Evolutionary conservation across 257 asterid species (phyloP).

Genomic region (Penstemon eatonii): DNA sequence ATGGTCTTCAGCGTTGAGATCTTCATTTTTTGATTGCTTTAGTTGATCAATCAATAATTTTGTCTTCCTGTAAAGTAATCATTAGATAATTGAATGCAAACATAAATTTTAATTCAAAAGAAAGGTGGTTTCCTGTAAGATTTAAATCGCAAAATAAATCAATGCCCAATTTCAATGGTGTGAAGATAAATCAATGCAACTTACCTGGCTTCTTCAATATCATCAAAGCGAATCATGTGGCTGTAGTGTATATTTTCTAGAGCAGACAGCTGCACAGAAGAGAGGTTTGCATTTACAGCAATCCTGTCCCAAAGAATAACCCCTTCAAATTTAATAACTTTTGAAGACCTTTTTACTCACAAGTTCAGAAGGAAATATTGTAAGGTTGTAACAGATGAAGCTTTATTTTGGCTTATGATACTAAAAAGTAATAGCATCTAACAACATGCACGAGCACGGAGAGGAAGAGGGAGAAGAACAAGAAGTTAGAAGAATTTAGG

Average conservation of each 20-base stretch:
- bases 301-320: constrained; percentile 51
- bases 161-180: not conserved
- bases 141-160: constrained; percentile 8
- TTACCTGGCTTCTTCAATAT: constrained; percentile 82
- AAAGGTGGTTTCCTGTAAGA: constrained; percentile 14
- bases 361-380: not conserved
- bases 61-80: constrained; percentile 57
- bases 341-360: not conserved
- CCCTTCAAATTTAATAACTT: constrained; percentile 28
- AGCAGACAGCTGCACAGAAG: constrained; percentile 72
- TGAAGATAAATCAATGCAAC: constrained; percentile 20
- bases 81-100: constrained; percentile 23
- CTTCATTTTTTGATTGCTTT: constrained; percentile 45
- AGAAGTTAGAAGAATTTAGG: not conserved
- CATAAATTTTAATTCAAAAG: not conserved
- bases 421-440: constrained; percentile 15
- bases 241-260: constrained; percentile 92
- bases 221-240: constrained; percentile 92
- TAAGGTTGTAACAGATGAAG: not conserved
- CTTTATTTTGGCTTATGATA: not conserved
- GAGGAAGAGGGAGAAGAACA: constrained; percentile 1
- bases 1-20: constrained; percentile 41
- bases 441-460: not conserved
- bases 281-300: constrained; percentile 58
- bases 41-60: constrained; percentile 59